Evolutionary conservation across 2,329 filamentous ascomycete species (phyloP), one percentile per base, ranked within the genome.

Genomic region (Nemania serpens): DNA sequence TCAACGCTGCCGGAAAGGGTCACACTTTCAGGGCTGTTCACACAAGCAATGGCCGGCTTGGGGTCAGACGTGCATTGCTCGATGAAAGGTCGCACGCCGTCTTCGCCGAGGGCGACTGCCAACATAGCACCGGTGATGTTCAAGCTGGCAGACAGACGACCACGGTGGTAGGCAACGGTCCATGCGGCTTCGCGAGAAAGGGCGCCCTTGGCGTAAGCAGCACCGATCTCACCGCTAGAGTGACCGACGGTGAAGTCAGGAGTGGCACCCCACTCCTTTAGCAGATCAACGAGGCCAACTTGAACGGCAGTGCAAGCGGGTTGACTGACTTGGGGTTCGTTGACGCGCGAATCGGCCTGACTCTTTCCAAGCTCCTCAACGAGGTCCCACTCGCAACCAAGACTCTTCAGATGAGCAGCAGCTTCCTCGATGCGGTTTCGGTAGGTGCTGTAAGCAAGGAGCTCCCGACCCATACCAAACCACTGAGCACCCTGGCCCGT

Each of bases 181-280:
- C 70, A 72, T 6, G 70, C 70, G 1, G 69, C 66, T 15, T 71
- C 59, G 2, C 74, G 71, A 3, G 70, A 73, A 4, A 80, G 50
- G 36, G 75, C 70, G 0, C 77, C 75, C 12, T 76, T 74, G 2
- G 77, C 76, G 63, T 78, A 79, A 1, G 77, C 78, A 1, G 78
- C 77, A 7, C 69, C 77, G 47, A 79, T 78, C 46, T 79, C 77
- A 5, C 77, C 77, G 18, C 75, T 76, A 0, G 76, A 78, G 58
- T 79, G 77, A 0, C 77, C 77, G 15, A 78, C 70, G 0, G 75
- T 75, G 12, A 72, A 69, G 2, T 67, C 61, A 11, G 74, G 73
- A 7, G 66, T 25, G 13, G 77, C 62, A 5, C 73, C 73, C 53
- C 73, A 74, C 57, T 70, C 68, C 48, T 61, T 66, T 15, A 71